A percentile compares a stretch with the other conserved stretches of the same genome.
phyloP scores from a whole-genome alignment of 108 stramenopile genomes.

The Nitzschia sp. region DNA sequence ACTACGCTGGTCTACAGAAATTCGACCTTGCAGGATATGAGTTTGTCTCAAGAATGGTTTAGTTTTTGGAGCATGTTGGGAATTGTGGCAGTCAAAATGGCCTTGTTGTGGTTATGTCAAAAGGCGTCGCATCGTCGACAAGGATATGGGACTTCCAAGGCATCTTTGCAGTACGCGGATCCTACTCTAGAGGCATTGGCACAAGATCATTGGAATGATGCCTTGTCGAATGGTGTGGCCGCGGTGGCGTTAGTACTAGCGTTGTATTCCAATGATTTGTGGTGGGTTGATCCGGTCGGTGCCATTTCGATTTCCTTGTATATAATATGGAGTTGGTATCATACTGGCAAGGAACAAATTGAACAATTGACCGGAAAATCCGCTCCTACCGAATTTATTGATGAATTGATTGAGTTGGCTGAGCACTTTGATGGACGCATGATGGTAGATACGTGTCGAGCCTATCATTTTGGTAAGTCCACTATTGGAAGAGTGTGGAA shows the following conservation, averaged over 20 bases:
- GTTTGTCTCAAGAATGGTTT: constrained; percentile 42
- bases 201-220: constrained; percentile 96
- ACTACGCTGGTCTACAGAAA: constrained; percentile 39
- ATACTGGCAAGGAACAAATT: constrained; percentile 91
- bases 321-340: constrained; percentile 91
- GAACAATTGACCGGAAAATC: constrained; percentile 91
- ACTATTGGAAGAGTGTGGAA: no score
- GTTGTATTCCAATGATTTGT: constrained; percentile 50
- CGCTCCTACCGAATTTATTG: constrained; percentile 88
- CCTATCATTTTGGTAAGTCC: constrained; percentile 97
- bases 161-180: constrained; percentile 51
- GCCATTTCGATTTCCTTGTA: constrained; percentile 90
- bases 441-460: constrained; percentile 81
- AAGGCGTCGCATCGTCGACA: constrained; percentile 27
- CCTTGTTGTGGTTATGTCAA: constrained; percentile 65
- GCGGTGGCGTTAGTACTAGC: constrained; percentile 76
- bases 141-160: constrained; percentile 16
- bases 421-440: constrained; percentile 80
- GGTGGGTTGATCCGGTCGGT: constrained; percentile 91
- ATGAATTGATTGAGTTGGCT: constrained; percentile 78
- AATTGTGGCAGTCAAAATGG: constrained; percentile 84
- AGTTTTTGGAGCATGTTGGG: constrained; percentile 67
- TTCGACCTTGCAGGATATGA: constrained; percentile 36
- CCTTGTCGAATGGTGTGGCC: constrained; percentile 85
- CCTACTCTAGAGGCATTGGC: constrained; percentile 85